phyloP scores from a whole-genome alignment of 768 basidiomycete genomes.

The Trametes meyenii region DNA sequence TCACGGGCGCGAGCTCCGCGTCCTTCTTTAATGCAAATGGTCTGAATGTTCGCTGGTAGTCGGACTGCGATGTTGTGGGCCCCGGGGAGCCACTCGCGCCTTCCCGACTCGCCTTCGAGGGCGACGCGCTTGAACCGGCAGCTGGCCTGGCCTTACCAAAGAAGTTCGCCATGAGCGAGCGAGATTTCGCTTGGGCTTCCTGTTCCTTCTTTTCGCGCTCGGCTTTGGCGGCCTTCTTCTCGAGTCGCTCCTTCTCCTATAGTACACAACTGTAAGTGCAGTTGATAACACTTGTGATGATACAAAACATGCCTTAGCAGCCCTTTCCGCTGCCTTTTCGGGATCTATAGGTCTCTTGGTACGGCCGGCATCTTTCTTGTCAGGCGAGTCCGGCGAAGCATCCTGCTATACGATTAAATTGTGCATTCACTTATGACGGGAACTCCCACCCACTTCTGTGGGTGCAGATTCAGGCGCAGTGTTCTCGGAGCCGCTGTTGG shows the following conservation, averaged over 20 bases:
- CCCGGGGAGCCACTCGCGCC: constrained; percentile 28
- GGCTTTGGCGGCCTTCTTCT: constrained; percentile 66
- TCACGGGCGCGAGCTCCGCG: constrained; percentile 68
- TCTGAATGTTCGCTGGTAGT: constrained; percentile 77
- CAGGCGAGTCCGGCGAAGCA: constrained; percentile 26
- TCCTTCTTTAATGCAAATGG: constrained; percentile 82
- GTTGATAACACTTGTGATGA: neutral
- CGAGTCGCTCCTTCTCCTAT: constrained; percentile 70
- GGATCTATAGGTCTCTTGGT: constrained; percentile 57
- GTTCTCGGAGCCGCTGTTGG: constrained; percentile 16
- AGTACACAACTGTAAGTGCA: neutral
- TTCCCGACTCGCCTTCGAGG: constrained; percentile 28
- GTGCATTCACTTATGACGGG: neutral
- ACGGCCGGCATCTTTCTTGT: constrained; percentile 38
- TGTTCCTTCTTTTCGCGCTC: constrained; percentile 75
- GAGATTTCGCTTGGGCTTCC: constrained; percentile 71
- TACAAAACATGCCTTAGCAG: constrained; percentile 49
- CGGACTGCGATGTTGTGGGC: constrained; percentile 48
- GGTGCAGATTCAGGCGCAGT: constrained; percentile 32
- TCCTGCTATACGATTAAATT: constrained; percentile 29
- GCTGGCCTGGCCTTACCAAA: constrained; percentile 63
- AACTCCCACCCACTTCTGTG: neutral
- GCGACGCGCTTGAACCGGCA: constrained; percentile 24
- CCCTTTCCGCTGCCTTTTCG: constrained; percentile 61
- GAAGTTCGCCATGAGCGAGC: constrained; percentile 76